phyloP scores from a whole-genome alignment of 75 land plant species.

The Chamaecyparis obtusa region DNA sequence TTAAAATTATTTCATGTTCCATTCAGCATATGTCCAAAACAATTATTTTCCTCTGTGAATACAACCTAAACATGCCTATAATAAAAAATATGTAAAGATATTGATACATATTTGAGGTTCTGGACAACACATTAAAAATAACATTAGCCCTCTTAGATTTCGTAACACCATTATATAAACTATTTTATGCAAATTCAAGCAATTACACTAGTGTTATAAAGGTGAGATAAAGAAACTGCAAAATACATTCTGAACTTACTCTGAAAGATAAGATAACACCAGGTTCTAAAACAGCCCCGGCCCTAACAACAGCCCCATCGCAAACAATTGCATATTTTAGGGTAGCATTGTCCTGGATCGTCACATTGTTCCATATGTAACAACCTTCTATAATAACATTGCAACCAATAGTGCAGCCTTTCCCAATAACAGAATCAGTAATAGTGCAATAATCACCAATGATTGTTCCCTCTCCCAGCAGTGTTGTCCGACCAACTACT shows the following conservation, averaged over 20 bases:
- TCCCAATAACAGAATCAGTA: slow-evolving; percentile 78
- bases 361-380: slow-evolving; percentile 90
- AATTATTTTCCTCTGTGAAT: background rate
- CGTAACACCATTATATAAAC: background rate
- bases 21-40: background rate
- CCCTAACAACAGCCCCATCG: slow-evolving; percentile 73
- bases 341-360: slow-evolving; percentile 68
- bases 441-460: slow-evolving; percentile 67
- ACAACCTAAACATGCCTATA: background rate
- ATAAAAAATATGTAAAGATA: background rate
- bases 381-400: slow-evolving; percentile 83
- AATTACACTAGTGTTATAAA: background rate
- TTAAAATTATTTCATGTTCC: background rate
- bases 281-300: slow-evolving; percentile 74
- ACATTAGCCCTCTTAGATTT: too few relatives aligned
- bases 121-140: background rate
- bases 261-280: slow-evolving; percentile 89
- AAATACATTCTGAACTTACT: slow-evolving; percentile 38
- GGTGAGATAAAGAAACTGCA: background rate
- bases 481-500: slow-evolving; percentile 54
- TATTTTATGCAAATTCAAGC: background rate
- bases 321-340: slow-evolving; percentile 74
- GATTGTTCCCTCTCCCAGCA: slow-evolving; percentile 70
- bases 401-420: slow-evolving; percentile 75
- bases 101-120: background rate